Base-by-base conservation (phyloP, 2,329 filamentous ascomycete genomes). In the Chrysosporium queenslandicum region DNA sequence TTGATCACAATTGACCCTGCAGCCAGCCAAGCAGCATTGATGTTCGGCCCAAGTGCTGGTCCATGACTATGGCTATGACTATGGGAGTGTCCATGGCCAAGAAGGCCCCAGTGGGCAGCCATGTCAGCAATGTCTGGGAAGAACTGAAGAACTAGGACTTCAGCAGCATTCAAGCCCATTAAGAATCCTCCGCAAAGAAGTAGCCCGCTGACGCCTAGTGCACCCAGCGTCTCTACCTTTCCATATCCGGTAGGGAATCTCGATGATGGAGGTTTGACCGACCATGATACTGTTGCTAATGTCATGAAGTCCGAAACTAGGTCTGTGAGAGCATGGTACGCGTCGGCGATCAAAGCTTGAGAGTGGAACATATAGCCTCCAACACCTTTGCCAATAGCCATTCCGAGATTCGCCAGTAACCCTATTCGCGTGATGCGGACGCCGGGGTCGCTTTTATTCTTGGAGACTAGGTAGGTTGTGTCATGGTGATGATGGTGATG, bases 161-260 rank as follows among this genome's bases (percentile, higher is more conserved):
- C 72, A 52, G 81, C 75, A 61, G 84, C 86, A 68, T 86, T 85
- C 70, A 85, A 81, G 57, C 89, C 89, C 85, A 98, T 97, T 68
- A 94, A 89, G 57, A 95, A 72, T 47, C 92, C 92, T 56, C 92
- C 92, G 45, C 84, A 81, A 1, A 98, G 78, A 61, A 98, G 76
- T 71, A 98, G 86, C 57, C 89, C 83, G 60, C 90, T 96, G 30
- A 98, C 92, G 14, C 91, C 92, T 54, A 98, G 73, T 20, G 89
- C 92, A 18, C 92, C 92, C 64, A 98, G 72, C 63, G 89, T 95
- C 74, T 98, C 92, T n/a, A 98, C 80, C 74, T 98, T 98, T 65
- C 92, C 92, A 66, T 94, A 98, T 1, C 92, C 92, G 62, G 83
- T 81, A 1, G 92, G 92, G 65, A 95, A 98, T 37, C 79, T 79